A percentile compares a stretch with the other conserved stretches of the same genome.
Evolutionary conservation across 805 yeast species (phyloP).

Genomic region (Candida sithepensis): DNA sequence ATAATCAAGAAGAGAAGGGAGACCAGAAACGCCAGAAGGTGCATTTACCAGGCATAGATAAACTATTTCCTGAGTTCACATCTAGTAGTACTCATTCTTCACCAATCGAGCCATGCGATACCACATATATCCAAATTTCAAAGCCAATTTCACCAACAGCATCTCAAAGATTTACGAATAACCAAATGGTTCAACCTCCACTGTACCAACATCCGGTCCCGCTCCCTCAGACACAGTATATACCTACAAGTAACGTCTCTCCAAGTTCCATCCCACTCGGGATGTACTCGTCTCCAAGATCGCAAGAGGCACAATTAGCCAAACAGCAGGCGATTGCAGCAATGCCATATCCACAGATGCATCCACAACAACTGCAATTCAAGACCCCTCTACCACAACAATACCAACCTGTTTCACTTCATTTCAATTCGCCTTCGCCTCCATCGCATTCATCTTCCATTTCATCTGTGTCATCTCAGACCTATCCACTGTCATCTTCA

Average conservation of each 20-base stretch:
- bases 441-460: background rate
- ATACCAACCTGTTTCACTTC: background rate
- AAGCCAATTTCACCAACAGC: background rate
- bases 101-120: background rate
- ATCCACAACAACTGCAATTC: background rate
- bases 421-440: slow-evolving; percentile 4
- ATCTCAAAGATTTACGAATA: background rate
- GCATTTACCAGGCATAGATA: slow-evolving; percentile 22
- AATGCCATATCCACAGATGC: background rate
- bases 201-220: background rate
- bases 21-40: slow-evolving; percentile 8
- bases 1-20: background rate
- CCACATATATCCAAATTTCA: background rate
- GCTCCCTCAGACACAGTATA: background rate
- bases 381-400: slow-evolving; percentile 4
- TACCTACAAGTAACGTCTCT: background rate
- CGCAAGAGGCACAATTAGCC: background rate
- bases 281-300: background rate
- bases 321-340: background rate
- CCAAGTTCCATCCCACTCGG: background rate
- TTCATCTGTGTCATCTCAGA: slow-evolving; percentile 1
- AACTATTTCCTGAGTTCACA: slow-evolving; percentile 14
- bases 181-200: background rate
- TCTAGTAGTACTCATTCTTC: background rate
- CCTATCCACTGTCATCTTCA: background rate